A percentile compares a stretch with the other conserved stretches of the same genome.
These are phyloP conservation scores for Hypoxylon sp. DNA, from an alignment of 2,329 filamentous ascomycete species.

Conservation along the genomic window DNA sequence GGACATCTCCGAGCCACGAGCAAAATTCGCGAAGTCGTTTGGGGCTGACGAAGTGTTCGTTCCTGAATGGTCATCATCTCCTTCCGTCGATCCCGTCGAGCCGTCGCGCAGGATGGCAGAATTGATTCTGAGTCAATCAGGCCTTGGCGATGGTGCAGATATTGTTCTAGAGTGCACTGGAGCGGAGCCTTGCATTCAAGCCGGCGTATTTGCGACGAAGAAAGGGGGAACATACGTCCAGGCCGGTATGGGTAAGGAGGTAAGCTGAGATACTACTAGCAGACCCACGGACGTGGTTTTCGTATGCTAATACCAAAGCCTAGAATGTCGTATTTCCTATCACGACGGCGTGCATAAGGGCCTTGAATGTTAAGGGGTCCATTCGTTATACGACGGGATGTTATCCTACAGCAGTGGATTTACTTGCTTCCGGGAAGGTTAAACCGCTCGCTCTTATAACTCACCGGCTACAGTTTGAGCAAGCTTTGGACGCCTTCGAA, in stretches of 20 bases:
- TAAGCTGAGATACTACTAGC: slow-evolving; percentile 23
- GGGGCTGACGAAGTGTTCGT: slow-evolving; percentile 60
- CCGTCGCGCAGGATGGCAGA: slow-evolving; percentile 55
- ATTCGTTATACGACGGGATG: slow-evolving; percentile 65
- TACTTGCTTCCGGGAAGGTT: slow-evolving; percentile 63
- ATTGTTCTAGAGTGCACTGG: slow-evolving; percentile 64
- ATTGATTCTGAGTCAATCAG: slow-evolving; percentile 55
- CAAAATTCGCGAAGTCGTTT: slow-evolving; percentile 58
- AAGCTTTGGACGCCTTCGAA: slow-evolving; percentile 40
- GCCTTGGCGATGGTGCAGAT: slow-evolving; percentile 60
- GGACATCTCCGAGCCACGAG: slow-evolving; percentile 58
- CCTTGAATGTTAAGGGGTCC: slow-evolving; percentile 61
- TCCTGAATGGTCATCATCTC: slow-evolving; percentile 49
- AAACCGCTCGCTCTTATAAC: slow-evolving; percentile 54
- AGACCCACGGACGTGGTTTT: neutral
- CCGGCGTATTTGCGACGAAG: slow-evolving; percentile 58
- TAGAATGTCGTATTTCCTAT: slow-evolving; percentile 65
- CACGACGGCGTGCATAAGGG: slow-evolving; percentile 61
- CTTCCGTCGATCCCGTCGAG: slow-evolving; percentile 53
- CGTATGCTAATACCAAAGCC: neutral
- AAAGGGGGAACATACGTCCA: slow-evolving; percentile 65
- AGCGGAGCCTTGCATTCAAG: slow-evolving; percentile 60
- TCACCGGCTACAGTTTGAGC: slow-evolving; percentile 52
- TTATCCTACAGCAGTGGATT: slow-evolving; percentile 62
- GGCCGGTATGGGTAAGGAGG: slow-evolving; percentile 63